These are phyloP conservation scores for Ophiostoma triangulosporum DNA, from an alignment of 2,329 filamentous ascomycete genomes.

Conservation along the genomic window DNA sequence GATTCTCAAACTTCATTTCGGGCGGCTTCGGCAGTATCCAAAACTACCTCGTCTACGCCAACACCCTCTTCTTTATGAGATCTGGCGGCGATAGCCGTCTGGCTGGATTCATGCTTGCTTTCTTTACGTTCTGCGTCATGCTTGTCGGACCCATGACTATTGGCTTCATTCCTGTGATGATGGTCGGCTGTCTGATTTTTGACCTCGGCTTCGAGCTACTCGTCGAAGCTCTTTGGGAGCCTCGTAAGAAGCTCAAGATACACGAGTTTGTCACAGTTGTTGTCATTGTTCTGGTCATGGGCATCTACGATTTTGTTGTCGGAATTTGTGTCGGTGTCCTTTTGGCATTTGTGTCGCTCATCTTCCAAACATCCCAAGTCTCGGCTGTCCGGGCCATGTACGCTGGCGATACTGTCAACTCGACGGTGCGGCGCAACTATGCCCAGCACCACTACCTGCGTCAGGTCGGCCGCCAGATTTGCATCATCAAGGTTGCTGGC, in stretches of 20 bases:
- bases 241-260: slow-evolving; percentile 72
- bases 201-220: slow-evolving; percentile 86
- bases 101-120: slow-evolving; percentile 73
- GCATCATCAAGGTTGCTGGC: slow-evolving; percentile 80
- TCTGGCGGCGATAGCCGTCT: slow-evolving; percentile 80
- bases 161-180: slow-evolving; percentile 90
- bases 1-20: slow-evolving; percentile 82
- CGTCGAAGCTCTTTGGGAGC: slow-evolving; percentile 75
- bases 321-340: slow-evolving; percentile 88
- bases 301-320: slow-evolving; percentile 88
- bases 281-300: slow-evolving; percentile 89
- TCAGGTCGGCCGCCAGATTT: slow-evolving; percentile 75
- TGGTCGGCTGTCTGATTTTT: slow-evolving; percentile 91
- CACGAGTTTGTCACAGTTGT: slow-evolving; percentile 73
- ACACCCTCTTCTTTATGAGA: slow-evolving; percentile 91
- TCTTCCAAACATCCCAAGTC: slow-evolving; percentile 80
- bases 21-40: slow-evolving; percentile 79
- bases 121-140: slow-evolving; percentile 68
- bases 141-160: slow-evolving; percentile 76
- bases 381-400: slow-evolving; percentile 86
- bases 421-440: slow-evolving; percentile 82
- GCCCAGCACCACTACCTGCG: slow-evolving; percentile 78
- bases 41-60: slow-evolving; percentile 96
- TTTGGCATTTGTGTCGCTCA: slow-evolving; percentile 78
- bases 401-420: slow-evolving; percentile 75